Conservation (phyloP, 2,329 filamentous ascomycete species). For the Trichoderma breve region DNA sequence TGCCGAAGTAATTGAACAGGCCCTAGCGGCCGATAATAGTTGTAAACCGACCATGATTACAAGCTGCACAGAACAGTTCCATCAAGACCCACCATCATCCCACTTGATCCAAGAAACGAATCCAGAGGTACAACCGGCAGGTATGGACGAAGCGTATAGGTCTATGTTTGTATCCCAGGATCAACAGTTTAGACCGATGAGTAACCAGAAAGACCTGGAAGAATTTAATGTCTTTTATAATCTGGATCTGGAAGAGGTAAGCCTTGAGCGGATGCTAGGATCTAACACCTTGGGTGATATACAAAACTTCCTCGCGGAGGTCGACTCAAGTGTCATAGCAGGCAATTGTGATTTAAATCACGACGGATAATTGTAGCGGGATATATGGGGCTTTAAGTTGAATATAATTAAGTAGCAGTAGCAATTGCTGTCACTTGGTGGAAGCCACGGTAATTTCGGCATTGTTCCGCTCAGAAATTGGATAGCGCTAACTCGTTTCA, state of each 20-base stretch:
- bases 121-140: not conserved
- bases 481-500: too few species aligned
- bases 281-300: not conserved
- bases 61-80: not conserved
- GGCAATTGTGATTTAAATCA: not conserved
- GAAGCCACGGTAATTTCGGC: too few species aligned
- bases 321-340: not conserved
- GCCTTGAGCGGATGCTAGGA: not conserved
- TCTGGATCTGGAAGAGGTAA: not conserved
- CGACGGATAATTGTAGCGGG: not conserved
- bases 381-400: conserved; percentile 31
- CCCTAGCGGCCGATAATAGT: too few species aligned
- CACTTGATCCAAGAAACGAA: not conserved
- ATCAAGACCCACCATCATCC: not conserved
- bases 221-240: not conserved
- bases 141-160: not conserved
- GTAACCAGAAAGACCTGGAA: not conserved
- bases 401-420: too few species aligned
- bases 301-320: not conserved
- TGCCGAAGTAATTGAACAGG: too few species aligned
- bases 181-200: not conserved
- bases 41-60: too few species aligned
- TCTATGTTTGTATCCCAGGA: not conserved
- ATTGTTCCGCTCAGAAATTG: too few species aligned
- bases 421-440: too few species aligned